Base-by-base conservation (phyloP, 2,329 filamentous ascomycete species). In the Rhinocladiella similis region DNA sequence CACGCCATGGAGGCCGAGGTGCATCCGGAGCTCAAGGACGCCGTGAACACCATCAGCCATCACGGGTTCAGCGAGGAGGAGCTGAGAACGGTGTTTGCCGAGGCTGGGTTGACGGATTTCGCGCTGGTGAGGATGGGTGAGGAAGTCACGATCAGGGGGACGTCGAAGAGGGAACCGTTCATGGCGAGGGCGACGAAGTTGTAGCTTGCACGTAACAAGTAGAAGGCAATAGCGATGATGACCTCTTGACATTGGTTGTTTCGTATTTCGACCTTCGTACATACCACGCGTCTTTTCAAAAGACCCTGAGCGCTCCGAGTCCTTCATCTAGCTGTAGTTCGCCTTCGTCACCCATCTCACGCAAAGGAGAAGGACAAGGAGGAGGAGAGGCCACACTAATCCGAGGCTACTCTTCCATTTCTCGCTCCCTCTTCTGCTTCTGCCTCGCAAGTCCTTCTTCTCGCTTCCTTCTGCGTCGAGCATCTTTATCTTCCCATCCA, bases 61-160 rank as follows among this genome's bases (percentile, higher is more conserved):
- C 78, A 84, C 59, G 87, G 88, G 0, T 91, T 92, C 70, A 80
- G 77, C 1, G 73, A 83, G 67, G 77, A 80, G 10, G 75, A 81
- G 25, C 81, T 90, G 50, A 77, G 75, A 65, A 69, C 73, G 19
- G 79, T 90, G 62, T 90, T 89, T 65, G 77, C 80, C 54, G 73
- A 75, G n/a, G 88, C 87, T 0, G 87, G 88, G 0, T 75, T 80
- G 16, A 79, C 33, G 49, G 64, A 62, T 16, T 60, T 63, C 20
- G 47, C 46, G 22, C 20, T 62, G 9, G 53, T 57, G 2, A 53
- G 49, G 45, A 60, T 63, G 53, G 56, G 56, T 36, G 58, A 56
- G 5, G 52, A 63, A 33, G 53, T 66, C 13, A 36, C 50, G 45
- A 29, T 65, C 2, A 48, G 48, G 45, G 56, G 59, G 4, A 39